Conservation (phyloP, 225 moss, liverwort and hornwort genomes). For the Antitrichia curtipendula region DNA sequence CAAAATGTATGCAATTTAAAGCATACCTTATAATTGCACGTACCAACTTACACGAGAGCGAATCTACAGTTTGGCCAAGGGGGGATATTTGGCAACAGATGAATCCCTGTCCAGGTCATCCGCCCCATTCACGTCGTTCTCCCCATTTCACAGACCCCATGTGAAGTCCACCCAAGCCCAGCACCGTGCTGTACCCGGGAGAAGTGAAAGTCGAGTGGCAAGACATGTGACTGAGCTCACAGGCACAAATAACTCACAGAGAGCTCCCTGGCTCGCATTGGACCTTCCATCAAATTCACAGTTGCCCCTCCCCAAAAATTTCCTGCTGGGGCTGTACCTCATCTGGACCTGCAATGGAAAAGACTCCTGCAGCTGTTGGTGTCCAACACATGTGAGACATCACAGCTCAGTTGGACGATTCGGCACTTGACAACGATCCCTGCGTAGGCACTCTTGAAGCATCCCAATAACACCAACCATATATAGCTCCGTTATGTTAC, state of each 20-base stretch:
- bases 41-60: not conserved
- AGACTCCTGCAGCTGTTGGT: not conserved
- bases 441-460: not conserved
- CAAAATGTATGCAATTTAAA: too few species aligned
- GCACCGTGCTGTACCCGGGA: not conserved
- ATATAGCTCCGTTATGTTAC: not conserved
- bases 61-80: not conserved
- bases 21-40: not conserved
- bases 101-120: not conserved
- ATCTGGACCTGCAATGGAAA: not conserved
- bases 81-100: not conserved
- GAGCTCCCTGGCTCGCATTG: not conserved
- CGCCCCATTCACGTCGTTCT: not conserved
- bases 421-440: not conserved
- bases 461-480: not conserved
- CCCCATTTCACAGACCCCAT: not conserved
- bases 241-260: not conserved
- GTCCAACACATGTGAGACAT: not conserved
- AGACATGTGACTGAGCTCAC: conserved; percentile 1
- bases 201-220: not conserved
- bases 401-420: not conserved
- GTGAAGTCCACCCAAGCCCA: not conserved
- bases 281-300: not conserved
- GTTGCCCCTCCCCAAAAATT: not conserved
- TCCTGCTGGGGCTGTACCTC: not conserved